Base-by-base conservation (phyloP, 768 basidiomycete species). In the Psilocybe sp. region DNA sequence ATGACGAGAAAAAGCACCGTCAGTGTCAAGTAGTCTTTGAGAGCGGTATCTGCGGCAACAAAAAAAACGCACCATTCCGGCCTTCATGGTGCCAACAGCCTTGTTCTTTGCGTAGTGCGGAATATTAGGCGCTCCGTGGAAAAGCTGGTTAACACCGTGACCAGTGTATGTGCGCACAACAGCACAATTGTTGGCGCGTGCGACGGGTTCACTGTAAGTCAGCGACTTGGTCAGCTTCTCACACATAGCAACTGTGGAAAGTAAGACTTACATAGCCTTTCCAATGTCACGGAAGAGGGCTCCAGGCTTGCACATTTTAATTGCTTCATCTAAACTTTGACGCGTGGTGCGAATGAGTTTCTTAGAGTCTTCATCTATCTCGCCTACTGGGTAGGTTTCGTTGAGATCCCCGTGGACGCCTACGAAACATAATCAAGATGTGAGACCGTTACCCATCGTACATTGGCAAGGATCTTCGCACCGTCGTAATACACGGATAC, bases 81-180 rank as follows among this genome's bases (percentile, higher is more conserved):
- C 69, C 64, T 92, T 94, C 94, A 98, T 96, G 5, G 85, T 82
- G 18, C 95, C 95, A 2, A 92, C 75, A 37, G 90, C 91, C 68
- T 94, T 96, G 63, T 92, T 95, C 65, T 93, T 93, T 16, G 91
- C 92, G 58, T 96, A 97, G 69, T 97, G 95, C 10, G 93, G 92
- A 36, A 97, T 82, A 65, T 94, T 97, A 1, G 95, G 95, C 0
- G 84, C 60, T 50, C 70, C 71, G 64, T 97, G 94, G 77, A 96
- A 97, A 52, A 92, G 72, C 49, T 89, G 72, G 65, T 96, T 86
- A 62, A 93, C 80, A 34, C 94, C 93, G 63, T 96, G 95, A 12
- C 92, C 95, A 3, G 89, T 92, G 66, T 94, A 98, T 23, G 85
- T 85, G 60, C 92, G 82, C 32, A 98, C 93, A 36, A 91, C 88